Evolutionary conservation across 2,329 filamentous ascomycete species (phyloP), one percentile per base, ranked within the genome.

Genomic region (Metarhizium robertsii): DNA sequence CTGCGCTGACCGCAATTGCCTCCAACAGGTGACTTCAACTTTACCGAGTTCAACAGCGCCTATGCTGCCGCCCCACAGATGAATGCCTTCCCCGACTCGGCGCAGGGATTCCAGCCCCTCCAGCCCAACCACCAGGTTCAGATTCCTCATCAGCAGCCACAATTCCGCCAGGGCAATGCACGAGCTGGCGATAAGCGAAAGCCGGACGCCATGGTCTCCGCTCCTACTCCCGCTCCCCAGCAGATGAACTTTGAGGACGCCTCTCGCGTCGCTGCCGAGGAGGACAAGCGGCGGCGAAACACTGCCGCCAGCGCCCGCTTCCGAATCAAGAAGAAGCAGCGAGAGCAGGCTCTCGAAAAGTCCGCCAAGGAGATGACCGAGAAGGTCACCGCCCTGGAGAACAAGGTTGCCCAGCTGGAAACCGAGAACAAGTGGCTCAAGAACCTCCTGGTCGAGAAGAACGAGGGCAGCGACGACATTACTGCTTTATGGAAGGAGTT

Each of bases 241-340:
- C 72, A 79, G 49, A 61, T 84, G 57, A 80, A 73, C 62, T 79
- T 87, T 51, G 88, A 92, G 69, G 88, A 91, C 59, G 77, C 83
- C 43, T 86, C 86, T 13, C 85, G 88, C 43, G 62, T 84, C 6
- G 87, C 87, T 13, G 90, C 90, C 25, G 90, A 95, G 70, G 90
- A 95, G 72, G 90, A 95, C 69, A 95, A 95, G 75, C 86, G 90
- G 52, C 84, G 90, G 57, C 85, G 90, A 60, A 95, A 95, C 74
- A 95, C 91, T 2, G 90, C 90, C 36, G 90, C 90, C 55, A 91
- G 86, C 61, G 90, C 90, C 18, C 87, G 90, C 52, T 95, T 95
- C 79, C 87, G 90, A 57, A 84, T 94, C 68, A 95, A 95, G 84
- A 95, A 95, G 86, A 95, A 95, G 83, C 89, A 94, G 74, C 86